These are phyloP conservation scores for Spinellus fusiger DNA, from an alignment of 192 early-diverging fungal species.

Conservation along the genomic window DNA sequence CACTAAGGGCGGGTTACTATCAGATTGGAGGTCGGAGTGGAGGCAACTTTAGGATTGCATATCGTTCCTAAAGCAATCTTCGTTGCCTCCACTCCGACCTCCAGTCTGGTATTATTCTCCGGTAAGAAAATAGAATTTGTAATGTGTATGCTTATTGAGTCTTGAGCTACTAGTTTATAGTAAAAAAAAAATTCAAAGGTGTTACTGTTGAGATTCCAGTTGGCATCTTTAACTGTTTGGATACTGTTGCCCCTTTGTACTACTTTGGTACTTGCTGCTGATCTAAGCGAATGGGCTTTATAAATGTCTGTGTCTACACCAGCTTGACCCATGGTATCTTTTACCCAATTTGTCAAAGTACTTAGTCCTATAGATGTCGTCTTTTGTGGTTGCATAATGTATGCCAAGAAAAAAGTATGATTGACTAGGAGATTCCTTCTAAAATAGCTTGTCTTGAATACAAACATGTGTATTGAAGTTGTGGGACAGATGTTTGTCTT, in stretches of 20 bases:
- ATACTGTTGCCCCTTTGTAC: not conserved
- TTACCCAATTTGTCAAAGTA: conserved; percentile 3
- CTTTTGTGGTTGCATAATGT: not conserved
- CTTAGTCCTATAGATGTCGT: not conserved
- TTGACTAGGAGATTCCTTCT: not conserved
- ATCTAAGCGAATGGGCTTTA: not conserved
- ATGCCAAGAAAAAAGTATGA: not conserved
- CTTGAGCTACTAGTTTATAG: too few relatives aligned
- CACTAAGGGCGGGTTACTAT: too few relatives aligned
- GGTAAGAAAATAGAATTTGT: too few relatives aligned
- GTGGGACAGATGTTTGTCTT: not conserved
- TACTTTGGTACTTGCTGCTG: not conserved
- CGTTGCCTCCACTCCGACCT: too few relatives aligned
- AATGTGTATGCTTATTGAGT: too few relatives aligned
- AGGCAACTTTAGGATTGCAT: too few relatives aligned
- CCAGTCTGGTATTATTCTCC: too few relatives aligned
- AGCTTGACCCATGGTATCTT: not conserved
- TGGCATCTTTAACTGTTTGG: too few relatives aligned
- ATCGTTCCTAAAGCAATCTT: too few relatives aligned
- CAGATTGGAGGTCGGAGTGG: too few relatives aligned
- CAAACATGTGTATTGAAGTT: not conserved
- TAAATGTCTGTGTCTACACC: not conserved
- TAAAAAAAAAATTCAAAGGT: too few relatives aligned
- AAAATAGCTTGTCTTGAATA: not conserved
- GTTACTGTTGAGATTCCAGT: too few relatives aligned